phyloP scores from a whole-genome alignment of 2,329 filamentous ascomycete species.

The Fusarium sarcochroum region DNA sequence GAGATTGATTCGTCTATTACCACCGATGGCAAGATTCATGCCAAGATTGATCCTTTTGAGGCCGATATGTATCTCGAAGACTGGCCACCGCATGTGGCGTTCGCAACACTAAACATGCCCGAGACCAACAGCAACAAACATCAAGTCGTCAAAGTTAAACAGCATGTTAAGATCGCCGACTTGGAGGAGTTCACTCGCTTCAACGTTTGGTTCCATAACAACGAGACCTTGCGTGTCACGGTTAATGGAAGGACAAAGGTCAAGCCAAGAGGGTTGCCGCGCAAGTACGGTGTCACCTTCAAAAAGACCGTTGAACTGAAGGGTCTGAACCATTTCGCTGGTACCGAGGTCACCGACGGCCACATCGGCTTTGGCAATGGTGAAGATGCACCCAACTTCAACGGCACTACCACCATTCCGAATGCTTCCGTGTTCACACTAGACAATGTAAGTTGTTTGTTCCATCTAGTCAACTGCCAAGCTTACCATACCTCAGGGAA shows the following conservation, averaged over 20 bases:
- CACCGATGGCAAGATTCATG: constrained; percentile 66
- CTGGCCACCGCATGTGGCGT: constrained; percentile 61
- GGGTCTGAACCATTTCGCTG: constrained; percentile 69
- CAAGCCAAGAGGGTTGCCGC: constrained; percentile 64
- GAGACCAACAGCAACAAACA: constrained; percentile 63
- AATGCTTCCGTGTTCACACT: constrained; percentile 76
- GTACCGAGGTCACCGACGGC: constrained; percentile 66
- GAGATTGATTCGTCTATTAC: constrained; percentile 69
- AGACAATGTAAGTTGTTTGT: constrained; percentile 66
- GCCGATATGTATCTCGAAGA: constrained; percentile 70
- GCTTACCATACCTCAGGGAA: constrained; percentile 62
- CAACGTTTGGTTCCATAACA: constrained; percentile 68
- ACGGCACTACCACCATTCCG: constrained; percentile 70
- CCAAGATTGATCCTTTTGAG: constrained; percentile 64
- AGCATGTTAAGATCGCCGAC: constrained; percentile 63
- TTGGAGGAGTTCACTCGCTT: constrained; percentile 66
- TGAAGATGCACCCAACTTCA: constrained; percentile 70
- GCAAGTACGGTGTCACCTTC: constrained; percentile 66
- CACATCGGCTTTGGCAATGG: constrained; percentile 59
- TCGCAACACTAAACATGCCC: constrained; percentile 67
- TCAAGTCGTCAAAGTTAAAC: constrained; percentile 66
- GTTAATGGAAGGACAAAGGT: constrained; percentile 67
- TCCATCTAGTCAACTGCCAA: neutral
- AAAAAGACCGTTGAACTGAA: constrained; percentile 68
- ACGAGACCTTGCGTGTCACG: constrained; percentile 64